A percentile compares a stretch with the other conserved stretches of the same genome.
Conservation (phyloP, 192 early-diverging fungal genomes). For the Radiomyces spectabilis region DNA sequence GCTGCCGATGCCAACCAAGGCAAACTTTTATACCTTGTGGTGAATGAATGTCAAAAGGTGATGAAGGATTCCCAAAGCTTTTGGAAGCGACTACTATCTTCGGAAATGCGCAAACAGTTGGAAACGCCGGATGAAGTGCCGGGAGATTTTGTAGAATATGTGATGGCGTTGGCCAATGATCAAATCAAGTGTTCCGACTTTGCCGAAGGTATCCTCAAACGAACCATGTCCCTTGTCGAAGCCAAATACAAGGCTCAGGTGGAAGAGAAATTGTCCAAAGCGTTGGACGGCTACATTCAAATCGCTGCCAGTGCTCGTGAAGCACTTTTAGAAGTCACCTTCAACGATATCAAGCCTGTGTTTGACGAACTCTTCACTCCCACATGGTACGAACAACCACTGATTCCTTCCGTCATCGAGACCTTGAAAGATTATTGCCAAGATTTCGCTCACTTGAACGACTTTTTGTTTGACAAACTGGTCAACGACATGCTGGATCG, state of each 20-base stretch:
- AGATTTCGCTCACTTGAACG: constrained; percentile 85
- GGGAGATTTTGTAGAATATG: constrained; percentile 89
- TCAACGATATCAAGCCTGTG: constrained; percentile 74
- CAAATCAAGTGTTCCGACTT: constrained; percentile 87
- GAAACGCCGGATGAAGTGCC: constrained; percentile 69
- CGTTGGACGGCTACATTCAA: constrained; percentile 87
- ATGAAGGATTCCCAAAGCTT: constrained; percentile 78
- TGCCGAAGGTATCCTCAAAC: constrained; percentile 64
- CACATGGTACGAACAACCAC: constrained; percentile 88
- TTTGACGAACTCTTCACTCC: constrained; percentile 66
- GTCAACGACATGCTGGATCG: constrained; percentile 82
- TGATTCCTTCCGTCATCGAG: constrained; percentile 81
- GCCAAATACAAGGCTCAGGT: constrained; percentile 54
- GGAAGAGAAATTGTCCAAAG: constrained; percentile 55
- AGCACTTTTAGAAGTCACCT: constrained; percentile 77
- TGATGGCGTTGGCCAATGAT: constrained; percentile 95
- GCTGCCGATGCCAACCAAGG: constrained; percentile 79
- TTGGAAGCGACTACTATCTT: constrained; percentile 72
- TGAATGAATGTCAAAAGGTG: constrained; percentile 68
- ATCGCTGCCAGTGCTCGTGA: constrained; percentile 70
- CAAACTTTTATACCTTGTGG: constrained; percentile 83
- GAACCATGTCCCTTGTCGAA: constrained; percentile 50
- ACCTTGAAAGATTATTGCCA: constrained; percentile 93
- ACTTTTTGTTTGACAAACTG: constrained; percentile 83
- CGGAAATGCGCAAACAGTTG: constrained; percentile 73